phyloP scores from a whole-genome alignment of 2,329 filamentous ascomycete species.

The Penicillium sp. region DNA sequence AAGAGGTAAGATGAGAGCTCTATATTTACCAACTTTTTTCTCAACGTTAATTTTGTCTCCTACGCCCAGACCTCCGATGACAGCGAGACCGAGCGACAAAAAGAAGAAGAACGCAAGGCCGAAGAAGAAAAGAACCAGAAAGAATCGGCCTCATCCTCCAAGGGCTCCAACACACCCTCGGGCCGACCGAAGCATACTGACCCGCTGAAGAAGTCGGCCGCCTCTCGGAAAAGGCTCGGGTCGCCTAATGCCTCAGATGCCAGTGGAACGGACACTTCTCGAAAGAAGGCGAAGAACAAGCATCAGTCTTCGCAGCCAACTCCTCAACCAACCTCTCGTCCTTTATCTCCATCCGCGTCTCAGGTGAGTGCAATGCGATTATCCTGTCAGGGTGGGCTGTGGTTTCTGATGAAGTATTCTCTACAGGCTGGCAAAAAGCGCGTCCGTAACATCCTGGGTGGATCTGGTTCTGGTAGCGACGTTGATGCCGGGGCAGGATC shows the following conservation, averaged over 20 bases:
- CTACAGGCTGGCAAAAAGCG: constrained; percentile 51
- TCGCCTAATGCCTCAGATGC: constrained; percentile 86
- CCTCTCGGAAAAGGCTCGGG: constrained; percentile 73
- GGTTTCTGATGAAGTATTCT: constrained; percentile 2
- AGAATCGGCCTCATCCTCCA: constrained; percentile 57
- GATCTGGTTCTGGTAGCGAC: constrained; percentile 52
- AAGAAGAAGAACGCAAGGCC: constrained; percentile 57
- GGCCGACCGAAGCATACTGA: constrained; percentile 54
- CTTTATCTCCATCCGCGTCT: constrained; percentile 58
- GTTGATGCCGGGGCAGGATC: constrained; percentile 51
- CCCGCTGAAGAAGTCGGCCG: constrained; percentile 50
- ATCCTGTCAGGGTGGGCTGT: background rate
- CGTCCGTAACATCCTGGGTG: constrained; percentile 31
- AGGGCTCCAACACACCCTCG: constrained; percentile 65
- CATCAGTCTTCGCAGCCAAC: constrained; percentile 38
- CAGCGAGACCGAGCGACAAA: constrained; percentile 60
- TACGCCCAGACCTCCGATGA: constrained; percentile 53
- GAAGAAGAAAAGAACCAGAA: constrained; percentile 52
- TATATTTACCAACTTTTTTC: background rate
- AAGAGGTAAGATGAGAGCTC: constrained; percentile 41
- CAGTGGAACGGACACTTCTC: constrained; percentile 82
- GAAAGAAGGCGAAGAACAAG: constrained; percentile 73
- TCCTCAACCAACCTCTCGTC: constrained; percentile 51
- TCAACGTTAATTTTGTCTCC: constrained; percentile 1
- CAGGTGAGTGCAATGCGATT: constrained; percentile 29